These are phyloP conservation scores for Flueggea neowawraea DNA, from an alignment of 441 rosid genomes.

Conservation along the genomic window DNA sequence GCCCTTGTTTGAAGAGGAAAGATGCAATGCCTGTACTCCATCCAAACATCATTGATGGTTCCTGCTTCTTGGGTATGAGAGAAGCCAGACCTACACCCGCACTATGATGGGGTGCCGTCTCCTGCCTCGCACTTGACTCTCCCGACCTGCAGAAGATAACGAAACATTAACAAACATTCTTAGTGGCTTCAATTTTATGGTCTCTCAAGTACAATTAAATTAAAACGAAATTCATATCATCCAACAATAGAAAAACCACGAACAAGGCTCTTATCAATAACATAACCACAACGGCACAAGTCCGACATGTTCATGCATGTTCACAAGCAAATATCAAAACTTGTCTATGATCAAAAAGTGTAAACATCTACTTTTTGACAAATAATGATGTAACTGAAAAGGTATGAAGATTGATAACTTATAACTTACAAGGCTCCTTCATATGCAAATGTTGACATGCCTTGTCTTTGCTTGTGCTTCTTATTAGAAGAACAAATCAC, in stretches of 20 bases:
- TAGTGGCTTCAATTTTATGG: too few relatives aligned
- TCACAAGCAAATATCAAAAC: too few relatives aligned
- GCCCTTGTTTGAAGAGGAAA: slow-evolving; percentile 60
- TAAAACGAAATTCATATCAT: too few relatives aligned
- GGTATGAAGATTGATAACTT: background rate
- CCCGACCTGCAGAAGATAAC: slow-evolving; percentile 27
- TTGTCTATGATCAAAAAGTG: too few relatives aligned
- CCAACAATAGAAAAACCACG: too few relatives aligned
- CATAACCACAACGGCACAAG: too few relatives aligned
- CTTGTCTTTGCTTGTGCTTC: slow-evolving; percentile 94
- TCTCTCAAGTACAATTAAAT: too few relatives aligned
- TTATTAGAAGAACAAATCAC: slow-evolving; percentile 77
- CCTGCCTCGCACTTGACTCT: slow-evolving; percentile 35
- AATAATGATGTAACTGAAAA: too few relatives aligned
- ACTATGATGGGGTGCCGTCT: slow-evolving; percentile 28
- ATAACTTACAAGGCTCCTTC: slow-evolving; percentile 46
- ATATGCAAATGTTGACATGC: slow-evolving; percentile 49
- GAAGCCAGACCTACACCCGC: slow-evolving; percentile 42
- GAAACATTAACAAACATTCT: too few relatives aligned
- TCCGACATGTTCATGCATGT: too few relatives aligned
- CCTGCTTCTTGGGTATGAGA: slow-evolving; percentile 44
- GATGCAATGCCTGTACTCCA: slow-evolving; percentile 72
- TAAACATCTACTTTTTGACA: too few relatives aligned
- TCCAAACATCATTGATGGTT: slow-evolving; percentile 51
- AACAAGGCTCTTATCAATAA: too few relatives aligned